A percentile compares a stretch with the other conserved stretches of the same genome.
phyloP scores from a whole-genome alignment of 2,329 filamentous ascomycete species.

The Epichloe uncinata region DNA sequence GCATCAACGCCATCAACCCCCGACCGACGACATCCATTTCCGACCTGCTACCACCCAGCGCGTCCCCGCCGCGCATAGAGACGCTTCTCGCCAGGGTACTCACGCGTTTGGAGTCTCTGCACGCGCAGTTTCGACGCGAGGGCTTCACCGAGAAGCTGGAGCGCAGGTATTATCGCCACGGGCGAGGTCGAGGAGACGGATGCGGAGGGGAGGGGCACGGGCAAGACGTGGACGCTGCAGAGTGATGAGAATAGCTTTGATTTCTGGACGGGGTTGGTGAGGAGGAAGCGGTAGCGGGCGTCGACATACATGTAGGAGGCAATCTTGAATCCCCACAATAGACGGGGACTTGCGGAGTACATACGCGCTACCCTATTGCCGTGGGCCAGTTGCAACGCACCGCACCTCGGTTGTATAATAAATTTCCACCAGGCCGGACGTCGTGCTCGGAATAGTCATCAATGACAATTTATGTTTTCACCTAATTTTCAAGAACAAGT shows the following conservation, averaged over 20 bases:
- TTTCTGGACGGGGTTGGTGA: conserved; percentile 81
- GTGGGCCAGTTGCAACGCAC: too few species aligned
- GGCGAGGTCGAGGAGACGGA: conserved; percentile 78
- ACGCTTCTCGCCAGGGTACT: conserved; percentile 71
- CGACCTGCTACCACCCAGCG: conserved; percentile 44
- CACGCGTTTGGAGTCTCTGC: conserved; percentile 63
- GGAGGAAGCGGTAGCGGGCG: conserved; percentile 62
- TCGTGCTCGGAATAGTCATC: too few species aligned
- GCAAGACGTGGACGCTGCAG: conserved; percentile 70
- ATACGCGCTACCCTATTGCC: too few species aligned
- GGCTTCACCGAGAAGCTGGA: conserved; percentile 69
- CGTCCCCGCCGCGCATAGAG: conserved; percentile 55
- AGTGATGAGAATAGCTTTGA: conserved; percentile 98
- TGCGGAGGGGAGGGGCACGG: conserved; percentile 57
- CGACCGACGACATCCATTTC: conserved; percentile 81
- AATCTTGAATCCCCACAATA: too few species aligned
- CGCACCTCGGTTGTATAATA: too few species aligned
- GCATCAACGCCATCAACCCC: conserved; percentile 73
- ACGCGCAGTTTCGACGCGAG: conserved; percentile 56
- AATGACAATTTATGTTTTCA: too few species aligned
- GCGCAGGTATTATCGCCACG: conserved; percentile 63
- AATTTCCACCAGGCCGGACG: too few species aligned
- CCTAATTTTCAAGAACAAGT: too few species aligned
- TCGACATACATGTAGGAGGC: too few species aligned
- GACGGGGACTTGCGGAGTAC: too few species aligned